Conservation (phyloP, 2,329 filamentous ascomycete species). For the Proliferodiscus dingleyae region DNA sequence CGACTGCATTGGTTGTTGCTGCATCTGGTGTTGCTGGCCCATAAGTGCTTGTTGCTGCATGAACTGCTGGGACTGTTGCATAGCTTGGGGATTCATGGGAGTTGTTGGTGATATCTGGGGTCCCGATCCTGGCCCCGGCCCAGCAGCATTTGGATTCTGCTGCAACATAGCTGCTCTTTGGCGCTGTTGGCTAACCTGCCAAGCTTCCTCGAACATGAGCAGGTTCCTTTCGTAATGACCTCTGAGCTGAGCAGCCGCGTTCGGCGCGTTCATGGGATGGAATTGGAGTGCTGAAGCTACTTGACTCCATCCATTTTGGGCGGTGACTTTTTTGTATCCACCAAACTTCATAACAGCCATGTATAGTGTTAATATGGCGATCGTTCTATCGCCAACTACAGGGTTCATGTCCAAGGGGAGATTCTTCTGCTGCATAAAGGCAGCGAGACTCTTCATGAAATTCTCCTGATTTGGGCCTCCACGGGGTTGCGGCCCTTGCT, state of each 20-base stretch:
- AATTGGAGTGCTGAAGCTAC: conserved; percentile 64
- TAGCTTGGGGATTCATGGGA: conserved; percentile 39
- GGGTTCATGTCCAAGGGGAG: conserved; percentile 72
- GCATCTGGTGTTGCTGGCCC: conserved; percentile 39
- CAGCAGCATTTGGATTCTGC: conserved; percentile 32
- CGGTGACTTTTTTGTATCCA: conserved; percentile 69
- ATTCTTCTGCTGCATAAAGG: conserved; percentile 72
- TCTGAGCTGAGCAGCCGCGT: conserved; percentile 65
- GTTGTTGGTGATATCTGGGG: conserved; percentile 38
- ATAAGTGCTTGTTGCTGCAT: conserved; percentile 50
- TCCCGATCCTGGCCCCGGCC: conserved; percentile 32
- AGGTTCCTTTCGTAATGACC: conserved; percentile 73
- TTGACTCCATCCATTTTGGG: conserved; percentile 66
- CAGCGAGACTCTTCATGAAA: conserved; percentile 70
- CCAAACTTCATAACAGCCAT: conserved; percentile 70
- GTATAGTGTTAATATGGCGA: conserved; percentile 76
- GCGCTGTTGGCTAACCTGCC: conserved; percentile 49
- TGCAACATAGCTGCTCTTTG: conserved; percentile 33
- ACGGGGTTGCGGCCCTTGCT: conserved; percentile 41
- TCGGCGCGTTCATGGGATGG: conserved; percentile 56
- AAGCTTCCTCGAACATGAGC: conserved; percentile 69
- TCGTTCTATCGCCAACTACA: conserved; percentile 63
- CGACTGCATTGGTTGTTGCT: conserved; percentile 34
- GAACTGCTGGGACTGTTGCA: conserved; percentile 51
- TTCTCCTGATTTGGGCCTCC: conserved; percentile 52